Percentiles rank a stretch among this genome's conserved stretches.
These are phyloP conservation scores for Brettanomyces nanus DNA, from an alignment of 805 yeast genomes.

Conservation along the genomic window DNA sequence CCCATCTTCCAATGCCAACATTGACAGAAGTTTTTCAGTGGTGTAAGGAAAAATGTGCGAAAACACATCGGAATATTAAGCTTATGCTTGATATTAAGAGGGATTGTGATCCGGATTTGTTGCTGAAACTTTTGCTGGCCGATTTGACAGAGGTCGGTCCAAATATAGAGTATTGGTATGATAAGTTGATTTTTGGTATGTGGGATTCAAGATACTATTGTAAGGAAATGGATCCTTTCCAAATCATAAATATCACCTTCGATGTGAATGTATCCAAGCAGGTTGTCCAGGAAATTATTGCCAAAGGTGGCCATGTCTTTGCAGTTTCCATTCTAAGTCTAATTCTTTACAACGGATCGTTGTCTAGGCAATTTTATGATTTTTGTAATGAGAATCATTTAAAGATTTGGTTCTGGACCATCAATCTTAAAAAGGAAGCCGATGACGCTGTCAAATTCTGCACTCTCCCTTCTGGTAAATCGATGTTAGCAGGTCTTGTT, in stretches of 20 bases:
- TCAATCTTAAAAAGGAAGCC: conserved; percentile 21
- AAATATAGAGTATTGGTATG: conserved; percentile 24
- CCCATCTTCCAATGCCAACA: conserved; percentile 26
- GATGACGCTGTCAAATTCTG: conserved; percentile 11
- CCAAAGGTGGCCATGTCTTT: conserved; percentile 12
- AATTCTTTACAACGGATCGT: conserved; percentile 14
- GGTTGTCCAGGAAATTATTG: conserved; percentile 15
- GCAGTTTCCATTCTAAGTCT: conserved; percentile 19
- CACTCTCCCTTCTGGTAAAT: conserved; percentile 4
- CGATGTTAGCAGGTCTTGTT: conserved; percentile 14
- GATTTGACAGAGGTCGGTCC: conserved; percentile 15
- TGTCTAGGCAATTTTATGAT: conserved; percentile 11
- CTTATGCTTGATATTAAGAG: conserved; percentile 31
- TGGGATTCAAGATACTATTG: conserved; percentile 27
- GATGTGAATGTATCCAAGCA: conserved; percentile 15
- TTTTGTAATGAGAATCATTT: conserved; percentile 15
- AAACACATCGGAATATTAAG: conserved; percentile 29
- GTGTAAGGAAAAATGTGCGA: conserved; percentile 33
- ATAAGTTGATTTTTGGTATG: conserved; percentile 28
- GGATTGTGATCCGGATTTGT: conserved; percentile 22
- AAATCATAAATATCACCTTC: conserved; percentile 24
- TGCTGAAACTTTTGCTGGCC: conserved; percentile 20
- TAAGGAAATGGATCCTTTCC: conserved; percentile 20
- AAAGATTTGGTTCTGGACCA: conserved; percentile 30
- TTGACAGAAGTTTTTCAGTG: conserved; percentile 25